Percentiles rank a stretch among this genome's conserved stretches.
phyloP scores from a whole-genome alignment of 2,329 filamentous ascomycete genomes.

The Hypoxylon rubiginosum region DNA sequence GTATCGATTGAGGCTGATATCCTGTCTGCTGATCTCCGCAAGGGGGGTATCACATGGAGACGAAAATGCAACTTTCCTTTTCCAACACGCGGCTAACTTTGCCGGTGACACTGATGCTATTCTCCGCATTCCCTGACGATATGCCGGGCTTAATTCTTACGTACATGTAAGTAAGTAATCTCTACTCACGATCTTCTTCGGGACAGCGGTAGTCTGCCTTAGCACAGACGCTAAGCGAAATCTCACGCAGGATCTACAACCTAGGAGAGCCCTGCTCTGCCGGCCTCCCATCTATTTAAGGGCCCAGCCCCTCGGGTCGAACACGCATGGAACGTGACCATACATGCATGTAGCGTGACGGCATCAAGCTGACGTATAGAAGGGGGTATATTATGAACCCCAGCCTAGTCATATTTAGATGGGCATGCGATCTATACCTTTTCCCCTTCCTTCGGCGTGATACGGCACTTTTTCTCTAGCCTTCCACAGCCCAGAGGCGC shows the following conservation, averaged over 20 bases:
- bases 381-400: neutral
- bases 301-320: neutral
- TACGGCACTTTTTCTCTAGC: neutral
- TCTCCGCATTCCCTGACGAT: neutral
- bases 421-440: neutral
- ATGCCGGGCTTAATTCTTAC: conserved; percentile 1
- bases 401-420: neutral
- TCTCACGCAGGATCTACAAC: conserved; percentile 22
- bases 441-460: neutral
- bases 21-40: neutral
- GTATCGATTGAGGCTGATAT: conserved; percentile 7
- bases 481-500: neutral
- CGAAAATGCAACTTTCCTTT: neutral
- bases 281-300: conserved; percentile 1
- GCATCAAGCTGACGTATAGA: neutral
- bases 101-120: neutral
- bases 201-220: neutral
- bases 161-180: neutral
- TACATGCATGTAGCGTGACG: neutral
- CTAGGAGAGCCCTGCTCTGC: neutral
- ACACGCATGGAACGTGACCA: neutral
- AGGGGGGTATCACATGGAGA: conserved; percentile 8
- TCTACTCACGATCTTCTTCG: neutral
- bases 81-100: neutral
- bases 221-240: conserved; percentile 7